Evolutionary conservation across 1,284 basidiomycete species (phyloP), one percentile per base, ranked within the genome.

Genomic region (Puccinia novopanici): DNA sequence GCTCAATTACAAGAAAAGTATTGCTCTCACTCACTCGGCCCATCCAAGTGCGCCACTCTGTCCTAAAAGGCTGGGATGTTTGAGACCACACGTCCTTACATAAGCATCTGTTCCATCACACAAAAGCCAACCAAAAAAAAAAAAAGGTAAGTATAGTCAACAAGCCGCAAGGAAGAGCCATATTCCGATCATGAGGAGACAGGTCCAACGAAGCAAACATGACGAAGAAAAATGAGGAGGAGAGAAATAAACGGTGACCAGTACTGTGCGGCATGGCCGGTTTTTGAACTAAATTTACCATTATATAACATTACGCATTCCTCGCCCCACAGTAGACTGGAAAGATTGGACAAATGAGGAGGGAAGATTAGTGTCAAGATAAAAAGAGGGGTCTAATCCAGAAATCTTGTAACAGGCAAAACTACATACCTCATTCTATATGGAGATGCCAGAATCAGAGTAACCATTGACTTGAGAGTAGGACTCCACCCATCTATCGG

Each of bases 11-110:
- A 24, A 40, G 34, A 54, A 10, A 37, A 37, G 48, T 9, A 55
- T 71, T 27, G 12, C 54, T 15, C 48, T 27, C 30, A 75, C 76
- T 79, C 30, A 79, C 65, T 84, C 83, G 9, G 77, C 80, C 83
- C 83, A 84, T 22, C 83, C 83, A n/a, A 75, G 67, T 59, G 75
- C 55, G 9, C 81, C 82, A 3, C 82, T 71, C 13, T 80, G 50
- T 3, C 83, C 83, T 52, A 84, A 76, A 15, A 84, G 74, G 6
- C 48, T 79, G 0, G 83, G 83, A 67, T 84, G 83, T 42, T 84
- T 84, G 37, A 52, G 24, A 0, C 80, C 77, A 13, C 83, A 83
- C 13, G 82, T 82, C 57, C 70, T 67, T 22, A 81, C 75, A 27
- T 82, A 82, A 37, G 76, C 76, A 79, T 79, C 76, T 79, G 52